Evolutionary conservation across 768 basidiomycete genomes (phyloP).

Genomic region (Dioszegia hungarica): DNA sequence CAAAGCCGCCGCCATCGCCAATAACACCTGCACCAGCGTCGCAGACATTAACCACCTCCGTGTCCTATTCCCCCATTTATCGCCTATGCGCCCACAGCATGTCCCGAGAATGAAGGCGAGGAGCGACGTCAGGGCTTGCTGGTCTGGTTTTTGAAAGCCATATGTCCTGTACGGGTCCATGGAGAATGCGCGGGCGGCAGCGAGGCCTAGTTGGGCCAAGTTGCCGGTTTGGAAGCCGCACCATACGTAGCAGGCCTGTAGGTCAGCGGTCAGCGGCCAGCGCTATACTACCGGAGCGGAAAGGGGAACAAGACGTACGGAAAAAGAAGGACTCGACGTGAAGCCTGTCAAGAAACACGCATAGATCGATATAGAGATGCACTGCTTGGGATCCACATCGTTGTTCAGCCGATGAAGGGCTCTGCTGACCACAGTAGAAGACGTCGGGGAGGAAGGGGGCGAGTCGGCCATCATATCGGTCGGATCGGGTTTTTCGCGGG

Average conservation of each 20-base stretch:
- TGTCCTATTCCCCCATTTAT: constrained; percentile 66
- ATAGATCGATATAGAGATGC: constrained; percentile 31
- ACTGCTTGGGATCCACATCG: constrained; percentile 18
- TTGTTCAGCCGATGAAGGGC: not conserved
- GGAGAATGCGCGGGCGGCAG: constrained; percentile 71
- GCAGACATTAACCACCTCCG: constrained; percentile 69
- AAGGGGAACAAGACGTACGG: constrained; percentile 13
- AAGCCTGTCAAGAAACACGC: constrained; percentile 43
- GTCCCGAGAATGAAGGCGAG: constrained; percentile 71
- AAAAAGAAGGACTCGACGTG: constrained; percentile 26
- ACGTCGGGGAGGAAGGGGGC: not conserved
- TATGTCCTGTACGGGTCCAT: constrained; percentile 50
- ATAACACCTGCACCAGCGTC: constrained; percentile 67
- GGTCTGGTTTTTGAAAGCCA: constrained; percentile 72
- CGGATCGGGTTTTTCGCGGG: not conserved
- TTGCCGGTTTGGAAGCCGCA: constrained; percentile 50
- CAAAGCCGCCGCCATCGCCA: constrained; percentile 70
- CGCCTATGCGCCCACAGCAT: constrained; percentile 71
- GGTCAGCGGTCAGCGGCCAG: no score
- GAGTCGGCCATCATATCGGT: no score
- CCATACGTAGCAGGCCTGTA: constrained; percentile 44
- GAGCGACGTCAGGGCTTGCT: constrained; percentile 76
- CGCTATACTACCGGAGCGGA: no score
- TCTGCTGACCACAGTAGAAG: not conserved
- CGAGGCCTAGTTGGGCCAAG: constrained; percentile 64